These are phyloP conservation scores for Rosa chinensis DNA, from an alignment of 306 rosid species.

Conservation along the genomic window DNA sequence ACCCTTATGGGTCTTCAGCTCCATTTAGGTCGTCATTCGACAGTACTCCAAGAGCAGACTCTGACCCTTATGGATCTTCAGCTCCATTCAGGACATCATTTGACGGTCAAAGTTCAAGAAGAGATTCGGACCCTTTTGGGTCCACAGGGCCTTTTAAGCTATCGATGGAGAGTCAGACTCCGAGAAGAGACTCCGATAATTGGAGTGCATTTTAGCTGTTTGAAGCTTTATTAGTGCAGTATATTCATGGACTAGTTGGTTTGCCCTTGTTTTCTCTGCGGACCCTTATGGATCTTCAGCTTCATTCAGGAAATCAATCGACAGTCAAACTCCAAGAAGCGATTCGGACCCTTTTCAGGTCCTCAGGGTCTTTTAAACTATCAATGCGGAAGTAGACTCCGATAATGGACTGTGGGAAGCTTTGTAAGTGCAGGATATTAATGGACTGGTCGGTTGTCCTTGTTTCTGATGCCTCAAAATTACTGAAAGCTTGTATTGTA, in stretches of 20 bases:
- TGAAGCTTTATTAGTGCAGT: conserved; percentile 36
- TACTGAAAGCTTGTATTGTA: conserved; percentile 51
- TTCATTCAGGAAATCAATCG: not conserved
- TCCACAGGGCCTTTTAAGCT: conserved; percentile 66
- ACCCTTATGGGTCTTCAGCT: conserved; percentile 75
- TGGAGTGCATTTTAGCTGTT: conserved; percentile 86
- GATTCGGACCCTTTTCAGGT: conserved; percentile 70
- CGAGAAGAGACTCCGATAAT: conserved; percentile 61
- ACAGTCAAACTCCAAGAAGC: conserved; percentile 15
- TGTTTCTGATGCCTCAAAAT: conserved; percentile 32
- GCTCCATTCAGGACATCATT: conserved; percentile 13
- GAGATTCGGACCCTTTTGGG: conserved; percentile 73
- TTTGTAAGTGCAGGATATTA: conserved; percentile 33
- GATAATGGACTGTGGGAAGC: conserved; percentile 63
- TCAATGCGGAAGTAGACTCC: conserved; percentile 66
- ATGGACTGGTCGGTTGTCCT: conserved; percentile 40
- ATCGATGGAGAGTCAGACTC: conserved; percentile 70
- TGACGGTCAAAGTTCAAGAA: conserved; percentile 19
- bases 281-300: conserved; percentile 67
- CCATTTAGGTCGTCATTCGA: conserved; percentile 70
- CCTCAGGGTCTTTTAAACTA: conserved; percentile 60
- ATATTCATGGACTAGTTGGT: conserved; percentile 41
- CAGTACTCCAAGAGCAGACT: conserved; percentile 60
- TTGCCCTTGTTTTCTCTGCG: conserved; percentile 26
- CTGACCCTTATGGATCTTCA: conserved; percentile 76